A percentile compares a stretch with the other conserved stretches of the same genome.
phyloP scores from a whole-genome alignment of 495 filamentous ascomycete species.

The Talaromyces ruber region DNA sequence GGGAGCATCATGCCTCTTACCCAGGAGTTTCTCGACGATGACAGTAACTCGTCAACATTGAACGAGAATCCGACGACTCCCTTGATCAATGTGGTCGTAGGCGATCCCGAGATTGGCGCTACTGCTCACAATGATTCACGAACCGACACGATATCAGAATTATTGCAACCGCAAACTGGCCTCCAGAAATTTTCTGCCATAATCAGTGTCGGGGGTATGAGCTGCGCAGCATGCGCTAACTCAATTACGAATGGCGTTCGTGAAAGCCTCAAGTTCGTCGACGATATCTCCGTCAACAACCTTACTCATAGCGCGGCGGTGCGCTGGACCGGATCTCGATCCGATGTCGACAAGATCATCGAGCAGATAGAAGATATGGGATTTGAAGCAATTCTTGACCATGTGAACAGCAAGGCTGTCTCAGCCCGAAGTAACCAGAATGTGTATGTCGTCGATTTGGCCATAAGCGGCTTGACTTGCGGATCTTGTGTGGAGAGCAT shows the following conservation, averaged over 20 bases:
- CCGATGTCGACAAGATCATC: constrained; percentile 33
- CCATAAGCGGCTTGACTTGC: constrained; percentile 81
- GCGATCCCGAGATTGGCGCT: neutral
- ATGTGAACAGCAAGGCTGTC: constrained; percentile 14
- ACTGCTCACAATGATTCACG: neutral
- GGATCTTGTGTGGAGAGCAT: constrained; percentile 61
- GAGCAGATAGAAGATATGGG: constrained; percentile 46
- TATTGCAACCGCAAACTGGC: neutral
- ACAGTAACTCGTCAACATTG: neutral
- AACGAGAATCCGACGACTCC: neutral
- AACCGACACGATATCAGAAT: neutral
- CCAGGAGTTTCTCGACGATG: neutral
- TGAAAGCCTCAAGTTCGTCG: constrained; percentile 36
- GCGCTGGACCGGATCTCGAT: constrained; percentile 29
- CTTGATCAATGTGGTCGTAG: neutral
- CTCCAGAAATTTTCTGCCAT: constrained; percentile 27
- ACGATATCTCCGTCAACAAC: constrained; percentile 45
- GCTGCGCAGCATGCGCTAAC: constrained; percentile 51
- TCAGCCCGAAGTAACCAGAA: constrained; percentile 19
- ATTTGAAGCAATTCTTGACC: constrained; percentile 42
- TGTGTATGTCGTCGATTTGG: constrained; percentile 48
- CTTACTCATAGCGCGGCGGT: constrained; percentile 50
- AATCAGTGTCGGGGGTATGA: constrained; percentile 54
- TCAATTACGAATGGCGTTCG: constrained; percentile 42
- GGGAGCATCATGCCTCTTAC: neutral